These are phyloP conservation scores for Recurvomyces mirabilis DNA, from an alignment of 495 filamentous ascomycete genomes.

Conservation along the genomic window DNA sequence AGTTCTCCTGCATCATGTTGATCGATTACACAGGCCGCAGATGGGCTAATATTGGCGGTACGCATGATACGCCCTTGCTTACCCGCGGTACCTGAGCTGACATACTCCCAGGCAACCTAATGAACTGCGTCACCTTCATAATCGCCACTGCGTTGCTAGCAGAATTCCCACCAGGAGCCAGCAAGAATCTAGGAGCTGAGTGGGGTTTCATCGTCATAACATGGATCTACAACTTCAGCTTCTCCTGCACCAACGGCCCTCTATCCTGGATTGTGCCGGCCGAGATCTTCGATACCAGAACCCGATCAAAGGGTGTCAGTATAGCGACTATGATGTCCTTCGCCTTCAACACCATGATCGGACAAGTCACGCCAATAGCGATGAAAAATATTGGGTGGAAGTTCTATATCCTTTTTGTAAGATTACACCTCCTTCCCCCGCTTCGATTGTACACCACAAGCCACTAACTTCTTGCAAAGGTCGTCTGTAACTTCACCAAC, in stretches of 20 bases:
- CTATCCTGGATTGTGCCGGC: slow-evolving; percentile 56
- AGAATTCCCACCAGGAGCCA: slow-evolving; percentile 44
- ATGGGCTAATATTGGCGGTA: slow-evolving; percentile 48
- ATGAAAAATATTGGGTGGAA: slow-evolving; percentile 47
- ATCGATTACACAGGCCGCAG: slow-evolving; percentile 57
- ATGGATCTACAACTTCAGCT: slow-evolving; percentile 60
- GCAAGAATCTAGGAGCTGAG: slow-evolving; percentile 44
- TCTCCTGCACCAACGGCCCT: slow-evolving; percentile 52
- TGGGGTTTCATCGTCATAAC: slow-evolving; percentile 67
- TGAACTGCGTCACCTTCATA: slow-evolving; percentile 51
- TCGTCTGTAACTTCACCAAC: slow-evolving; percentile 43
- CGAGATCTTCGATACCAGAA: slow-evolving; percentile 60
- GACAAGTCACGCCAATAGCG: slow-evolving; percentile 51
- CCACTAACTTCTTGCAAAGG: slow-evolving; percentile 1
- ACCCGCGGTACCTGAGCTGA: slow-evolving; percentile 23
- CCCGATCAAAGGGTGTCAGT: slow-evolving; percentile 53
- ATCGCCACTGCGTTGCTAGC: slow-evolving; percentile 43
- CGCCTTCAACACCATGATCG: slow-evolving; percentile 66
- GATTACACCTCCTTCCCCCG: slow-evolving; percentile 29
- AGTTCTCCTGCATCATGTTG: slow-evolving; percentile 55
- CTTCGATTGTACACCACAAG: not conserved
- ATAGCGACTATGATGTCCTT: slow-evolving; percentile 54
- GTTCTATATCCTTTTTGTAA: slow-evolving; percentile 50
- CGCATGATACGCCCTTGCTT: not conserved
- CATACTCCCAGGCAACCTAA: too few species aligned